phyloP scores from a whole-genome alignment of 2,329 filamentous ascomycete genomes.

The Sphaerostilbella broomeana region DNA sequence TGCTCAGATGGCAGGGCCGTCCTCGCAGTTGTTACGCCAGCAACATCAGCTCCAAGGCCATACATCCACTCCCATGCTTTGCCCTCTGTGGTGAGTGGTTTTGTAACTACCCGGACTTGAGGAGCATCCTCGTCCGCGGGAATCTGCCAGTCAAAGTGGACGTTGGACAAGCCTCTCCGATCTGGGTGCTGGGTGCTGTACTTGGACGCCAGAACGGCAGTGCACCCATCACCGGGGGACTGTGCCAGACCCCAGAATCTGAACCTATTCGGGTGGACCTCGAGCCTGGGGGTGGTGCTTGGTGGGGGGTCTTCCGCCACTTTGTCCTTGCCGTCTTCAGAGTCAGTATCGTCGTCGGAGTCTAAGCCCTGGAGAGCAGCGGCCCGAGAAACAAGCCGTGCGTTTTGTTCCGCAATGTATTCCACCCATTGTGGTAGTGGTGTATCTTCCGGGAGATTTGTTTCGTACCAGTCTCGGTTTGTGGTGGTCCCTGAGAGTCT shows the following conservation, averaged over 20 bases:
- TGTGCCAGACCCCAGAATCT: conserved; percentile 48
- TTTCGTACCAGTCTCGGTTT: conserved; percentile 48
- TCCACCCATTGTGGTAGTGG: conserved; percentile 40
- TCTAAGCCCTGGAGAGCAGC: conserved; percentile 34
- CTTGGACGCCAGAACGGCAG: conserved; percentile 43
- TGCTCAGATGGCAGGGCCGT: conserved; percentile 10
- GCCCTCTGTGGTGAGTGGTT: conserved; percentile 45
- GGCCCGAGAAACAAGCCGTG: conserved; percentile 38
- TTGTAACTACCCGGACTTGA: conserved; percentile 1
- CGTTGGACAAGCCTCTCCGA: conserved; percentile 31
- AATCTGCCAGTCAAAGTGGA: conserved; percentile 32
- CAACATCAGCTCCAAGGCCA: conserved; percentile 41
- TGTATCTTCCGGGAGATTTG: conserved; percentile 33
- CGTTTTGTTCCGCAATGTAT: conserved; percentile 38
- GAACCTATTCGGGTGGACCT: conserved; percentile 43
- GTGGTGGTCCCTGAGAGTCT: conserved; percentile 46
- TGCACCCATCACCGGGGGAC: conserved; percentile 46
- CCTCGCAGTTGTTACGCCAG: conserved; percentile 31
- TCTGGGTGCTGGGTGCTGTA: conserved; percentile 44
- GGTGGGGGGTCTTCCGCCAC: conserved; percentile 11
- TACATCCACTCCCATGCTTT: conserved; percentile 55
- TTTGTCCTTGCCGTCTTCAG: conserved; percentile 18
- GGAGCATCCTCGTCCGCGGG: conserved; percentile 10
- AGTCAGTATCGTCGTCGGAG: conserved; percentile 21
- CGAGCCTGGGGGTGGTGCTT: conserved; percentile 23